Conservation (phyloP, 2,329 filamentous ascomycete species). For the Lithohypha guttulata region DNA sequence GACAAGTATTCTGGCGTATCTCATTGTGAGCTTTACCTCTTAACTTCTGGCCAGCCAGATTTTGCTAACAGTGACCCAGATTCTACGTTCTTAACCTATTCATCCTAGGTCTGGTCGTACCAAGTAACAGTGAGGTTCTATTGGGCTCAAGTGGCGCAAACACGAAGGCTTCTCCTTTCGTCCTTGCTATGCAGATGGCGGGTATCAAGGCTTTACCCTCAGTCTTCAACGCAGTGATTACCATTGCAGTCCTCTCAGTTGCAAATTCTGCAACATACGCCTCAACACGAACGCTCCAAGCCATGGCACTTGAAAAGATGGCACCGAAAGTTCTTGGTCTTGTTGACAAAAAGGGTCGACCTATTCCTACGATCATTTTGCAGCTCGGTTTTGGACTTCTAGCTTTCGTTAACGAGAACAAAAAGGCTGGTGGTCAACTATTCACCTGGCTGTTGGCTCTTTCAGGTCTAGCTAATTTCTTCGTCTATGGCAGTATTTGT, state of each 20-base stretch:
- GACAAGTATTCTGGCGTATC: constrained; percentile 92
- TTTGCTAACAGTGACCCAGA: constrained; percentile 27
- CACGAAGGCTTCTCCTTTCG: constrained; percentile 74
- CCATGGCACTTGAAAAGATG: constrained; percentile 68
- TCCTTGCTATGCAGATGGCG: constrained; percentile 79
- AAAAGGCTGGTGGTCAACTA: constrained; percentile 36
- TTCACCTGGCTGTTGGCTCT: constrained; percentile 73
- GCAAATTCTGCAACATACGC: constrained; percentile 89
- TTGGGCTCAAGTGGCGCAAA: constrained; percentile 54
- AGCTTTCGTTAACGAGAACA: constrained; percentile 57
- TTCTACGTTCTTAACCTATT: constrained; percentile 81
- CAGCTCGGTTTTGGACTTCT: constrained; percentile 61
- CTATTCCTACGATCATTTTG: constrained; percentile 59
- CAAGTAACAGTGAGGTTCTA: constrained; percentile 50
- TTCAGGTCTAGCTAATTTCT: constrained; percentile 62
- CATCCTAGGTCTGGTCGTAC: constrained; percentile 72
- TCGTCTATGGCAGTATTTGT: constrained; percentile 48
- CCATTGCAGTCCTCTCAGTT: constrained; percentile 78
- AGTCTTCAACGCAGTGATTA: constrained; percentile 82
- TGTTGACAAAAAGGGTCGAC: constrained; percentile 66
- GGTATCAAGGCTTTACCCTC: constrained; percentile 72
- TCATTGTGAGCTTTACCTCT: constrained; percentile 27
- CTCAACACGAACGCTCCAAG: constrained; percentile 78
- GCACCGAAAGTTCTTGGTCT: constrained; percentile 35
- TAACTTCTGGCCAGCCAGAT: background rate